A percentile compares a stretch with the other conserved stretches of the same genome.
Evolutionary conservation across 108 stramenopile genomes (phyloP).

Genomic region (Skeletonema potamos): DNA sequence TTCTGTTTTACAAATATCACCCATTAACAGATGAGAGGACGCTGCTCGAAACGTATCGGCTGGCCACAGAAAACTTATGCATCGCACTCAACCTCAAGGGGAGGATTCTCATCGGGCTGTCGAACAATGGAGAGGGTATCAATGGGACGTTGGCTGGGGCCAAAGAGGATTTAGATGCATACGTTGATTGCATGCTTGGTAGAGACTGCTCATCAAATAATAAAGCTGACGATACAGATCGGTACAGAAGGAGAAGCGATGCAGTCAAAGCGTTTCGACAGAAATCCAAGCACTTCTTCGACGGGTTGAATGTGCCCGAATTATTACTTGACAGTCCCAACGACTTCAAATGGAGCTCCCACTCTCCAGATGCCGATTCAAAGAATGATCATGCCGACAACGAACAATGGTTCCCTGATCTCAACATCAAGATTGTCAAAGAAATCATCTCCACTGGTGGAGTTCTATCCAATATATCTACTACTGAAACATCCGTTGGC

Average conservation of each 20-base stretch:
- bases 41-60: slow-evolving; percentile 51
- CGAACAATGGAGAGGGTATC: slow-evolving; percentile 70
- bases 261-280: slow-evolving; percentile 44
- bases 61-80: slow-evolving; percentile 60
- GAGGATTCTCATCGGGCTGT: slow-evolving; percentile 70
- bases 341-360: slow-evolving; percentile 77
- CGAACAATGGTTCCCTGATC: slow-evolving; percentile 64
- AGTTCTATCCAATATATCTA: slow-evolving; percentile 52
- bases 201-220: neutral
- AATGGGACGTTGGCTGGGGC: slow-evolving; percentile 81
- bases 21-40: slow-evolving; percentile 51
- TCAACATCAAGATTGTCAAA: slow-evolving; percentile 79
- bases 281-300: slow-evolving; percentile 50
- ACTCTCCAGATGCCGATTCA: neutral
- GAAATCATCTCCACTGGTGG: slow-evolving; percentile 85
- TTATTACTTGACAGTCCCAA: slow-evolving; percentile 42
- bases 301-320: slow-evolving; percentile 26
- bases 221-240: neutral
- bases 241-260: neutral
- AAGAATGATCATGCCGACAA: slow-evolving; percentile 1
- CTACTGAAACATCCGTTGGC: slow-evolving; percentile 67
- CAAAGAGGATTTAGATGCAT: slow-evolving; percentile 40
- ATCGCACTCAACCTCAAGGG: slow-evolving; percentile 57
- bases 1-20: slow-evolving; percentile 86
- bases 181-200: slow-evolving; percentile 52